A percentile compares a stretch with the other conserved stretches of the same genome.
Evolutionary conservation across 495 filamentous ascomycete genomes (phyloP).

Genomic region (Articulospora tetracladia): DNA sequence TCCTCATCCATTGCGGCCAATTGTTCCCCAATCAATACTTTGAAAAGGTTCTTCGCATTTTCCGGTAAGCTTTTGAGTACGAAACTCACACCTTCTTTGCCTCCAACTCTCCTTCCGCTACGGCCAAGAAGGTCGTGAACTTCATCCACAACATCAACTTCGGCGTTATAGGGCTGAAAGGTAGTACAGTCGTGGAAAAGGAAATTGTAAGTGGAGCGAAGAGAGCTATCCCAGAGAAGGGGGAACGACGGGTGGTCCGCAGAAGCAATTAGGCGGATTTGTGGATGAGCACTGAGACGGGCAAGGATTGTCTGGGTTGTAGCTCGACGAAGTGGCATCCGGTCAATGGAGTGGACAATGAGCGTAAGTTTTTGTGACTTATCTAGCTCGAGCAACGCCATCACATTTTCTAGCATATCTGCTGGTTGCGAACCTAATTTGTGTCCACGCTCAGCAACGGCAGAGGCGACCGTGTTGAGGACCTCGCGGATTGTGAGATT

Average conservation of each 20-base stretch:
- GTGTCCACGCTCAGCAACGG: conserved; percentile 54
- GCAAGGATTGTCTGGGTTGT: conserved; percentile 69
- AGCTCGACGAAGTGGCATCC: conserved; percentile 66
- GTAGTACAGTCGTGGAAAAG: conserved; percentile 94
- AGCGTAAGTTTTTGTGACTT: conserved; percentile 53
- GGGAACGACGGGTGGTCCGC: conserved; percentile 84
- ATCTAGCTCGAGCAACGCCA: conserved; percentile 50
- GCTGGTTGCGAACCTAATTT: conserved; percentile 41
- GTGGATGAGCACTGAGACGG: conserved; percentile 68
- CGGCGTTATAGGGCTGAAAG: conserved; percentile 64
- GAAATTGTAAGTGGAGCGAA: conserved; percentile 76
- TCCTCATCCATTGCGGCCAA: conserved; percentile 63
- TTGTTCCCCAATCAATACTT: conserved; percentile 78
- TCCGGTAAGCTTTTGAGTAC: conserved; percentile 86
- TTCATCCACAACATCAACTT: conserved; percentile 78
- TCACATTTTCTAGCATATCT: conserved; percentile 62
- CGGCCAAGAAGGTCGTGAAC: conserved; percentile 83
- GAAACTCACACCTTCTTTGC: conserved; percentile 88
- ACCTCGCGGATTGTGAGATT: conserved; percentile 75
- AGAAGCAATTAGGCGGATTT: conserved; percentile 72
- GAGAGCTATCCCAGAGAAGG: conserved; percentile 82
- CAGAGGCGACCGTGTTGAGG: conserved; percentile 65
- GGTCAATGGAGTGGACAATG: conserved; percentile 84
- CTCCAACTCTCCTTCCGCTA: conserved; percentile 75
- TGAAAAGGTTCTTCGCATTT: conserved; percentile 84